Base-by-base conservation (phyloP, 73 alveolate species). In the Stentor coeruleus region DNA sequence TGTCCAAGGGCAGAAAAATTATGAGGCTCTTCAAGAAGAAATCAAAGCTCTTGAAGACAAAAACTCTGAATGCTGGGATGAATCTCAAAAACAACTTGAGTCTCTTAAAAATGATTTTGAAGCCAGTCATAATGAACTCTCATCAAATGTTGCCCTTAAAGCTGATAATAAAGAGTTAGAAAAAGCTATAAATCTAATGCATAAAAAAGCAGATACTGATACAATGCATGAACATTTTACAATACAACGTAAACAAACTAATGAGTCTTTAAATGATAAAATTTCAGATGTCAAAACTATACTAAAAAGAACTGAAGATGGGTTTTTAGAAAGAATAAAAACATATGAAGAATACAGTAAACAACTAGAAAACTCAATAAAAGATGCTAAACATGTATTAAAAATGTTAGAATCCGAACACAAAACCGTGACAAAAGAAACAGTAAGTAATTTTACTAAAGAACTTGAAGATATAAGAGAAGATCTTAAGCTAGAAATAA, bases 171-270 rank as follows among this genome's bases (percentile, higher is more conserved):
- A 31, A 66, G 79, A 66, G 33, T 11, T 66, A 20, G 79, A 66
- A 37, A 66, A 66, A 66, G 37, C 37, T 40, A 26, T 66, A 20
- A 66, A 20, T 11, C 40, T 20, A 28, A 37, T 66, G 42, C 39
- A 66, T 2, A 66, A 31, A 2, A 66, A 66, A 33, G 79, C 79
- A 20, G 79, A 66, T 11, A 66, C 79, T 11, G 79, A 66, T 2
- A 20, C n/a, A 1, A 40, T 66, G 49, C n/a, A 66, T 40, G 79
- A 66, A 26, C 37, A 31, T 20, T 20, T 66, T 66, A 26, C n/a
- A 14, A 1, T 66, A 0, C 40, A 20, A 20, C n/a, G 37, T 14
- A 66, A 66, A 66, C 26, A 26, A 40, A 20, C 37, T 15, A 66
- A 31, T 33, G 79, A 66, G 79, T 31, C n/a, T 26, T 15, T 66